Evolutionary conservation across 768 basidiomycete genomes (phyloP), one percentile per base, ranked within the genome.

Genomic region (Phylloporus sp.): DNA sequence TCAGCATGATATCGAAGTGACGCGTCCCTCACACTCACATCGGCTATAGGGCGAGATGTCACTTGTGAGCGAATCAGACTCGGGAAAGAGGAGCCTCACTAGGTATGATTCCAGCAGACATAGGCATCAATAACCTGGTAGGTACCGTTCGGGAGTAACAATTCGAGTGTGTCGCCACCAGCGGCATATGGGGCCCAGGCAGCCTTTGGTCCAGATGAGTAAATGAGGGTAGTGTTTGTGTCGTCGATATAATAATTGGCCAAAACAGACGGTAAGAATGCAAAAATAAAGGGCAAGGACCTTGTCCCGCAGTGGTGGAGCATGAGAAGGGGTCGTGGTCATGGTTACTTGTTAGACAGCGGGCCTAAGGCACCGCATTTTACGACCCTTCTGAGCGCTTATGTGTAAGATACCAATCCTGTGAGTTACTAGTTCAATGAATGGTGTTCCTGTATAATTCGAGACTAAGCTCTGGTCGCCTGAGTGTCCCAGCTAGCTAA

Each of bases 211-310:
- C 59, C 62, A 26, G 59, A 57, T 39, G 63, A 44, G 24, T 63
- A 63, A 2, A 46, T 59, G 23, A 63, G 61, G 27, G 59, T 53
- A 11, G 44, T 45, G 39, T 61, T 61, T 9, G 63, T 64, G 40
- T 63, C 63, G 39, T 63, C 62, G 24, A 64, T 59, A 45, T 58
- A 52, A 49, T 64, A 63, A 35, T 63, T 57, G 13, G 59, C 62
- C 29, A 32, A 53, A 23, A 24, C 48, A 4, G 52, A 44, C 16
- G 47, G 41, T 18, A 53, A 13, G 6, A 58, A 26, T 24, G 47
- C 36, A 11, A 45, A 44, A 18, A 57, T 35, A n/a, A 45, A 31
- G 39, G 42, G 26, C n/a, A 28, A 18, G 24, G 24, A n/a, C 4
- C 20, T 23, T 11, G 32, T 7, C 35, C 29, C 32, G 31, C 38